Evolutionary conservation across 495 filamentous ascomycete genomes (phyloP), one percentile per base, ranked within the genome.

Genomic region (Hyaloscypha finlandica): DNA sequence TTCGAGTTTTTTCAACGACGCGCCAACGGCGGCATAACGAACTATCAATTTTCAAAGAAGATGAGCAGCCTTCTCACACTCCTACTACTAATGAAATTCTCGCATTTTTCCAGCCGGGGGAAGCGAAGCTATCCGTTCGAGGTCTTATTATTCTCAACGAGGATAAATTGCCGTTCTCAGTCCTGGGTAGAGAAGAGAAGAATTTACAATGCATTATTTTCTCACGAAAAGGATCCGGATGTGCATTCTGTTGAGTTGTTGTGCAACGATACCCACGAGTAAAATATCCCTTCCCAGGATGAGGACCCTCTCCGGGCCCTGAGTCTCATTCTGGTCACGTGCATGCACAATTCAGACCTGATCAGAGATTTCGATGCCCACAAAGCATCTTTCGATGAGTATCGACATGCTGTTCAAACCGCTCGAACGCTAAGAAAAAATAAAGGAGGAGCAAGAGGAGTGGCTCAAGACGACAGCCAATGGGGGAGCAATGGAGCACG

Each of bases 81-180:
- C n/a, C 8, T 37, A 56, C 57, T 1, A 4, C 30, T 2, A 20
- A 35, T 8, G 31, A 35, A 20, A 6, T 59, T 16, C 31, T 35
- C 19, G 33, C 12, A 4, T 8, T 11, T 29, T 8, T 8, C 12
- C 14, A 37, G 37, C 59, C 59, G 22, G 12, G 35, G 3, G 35
- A 39, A 42, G 59, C 59, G 8, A 61, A 25, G 33, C 59, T 61
- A 2, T 20, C 37, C 6, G 59, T 61, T 4, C 16, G 35, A 22
- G 59, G 59, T 19, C 59, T 61, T 20, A 61, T 61, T 20, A 61
- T 61, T 25, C 59, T 61, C n/a, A 33, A 61, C 6, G 20, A 61
- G 33, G 35, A 48, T 9, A 20, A 61, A 42, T 11, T 61, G 20
- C 0, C 25, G 6, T 45, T 35, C 30, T 35, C 59, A 20, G 35